Evolutionary conservation across 2,329 filamentous ascomycete genomes (phyloP).

Genomic region (Sporothrix inflata): DNA sequence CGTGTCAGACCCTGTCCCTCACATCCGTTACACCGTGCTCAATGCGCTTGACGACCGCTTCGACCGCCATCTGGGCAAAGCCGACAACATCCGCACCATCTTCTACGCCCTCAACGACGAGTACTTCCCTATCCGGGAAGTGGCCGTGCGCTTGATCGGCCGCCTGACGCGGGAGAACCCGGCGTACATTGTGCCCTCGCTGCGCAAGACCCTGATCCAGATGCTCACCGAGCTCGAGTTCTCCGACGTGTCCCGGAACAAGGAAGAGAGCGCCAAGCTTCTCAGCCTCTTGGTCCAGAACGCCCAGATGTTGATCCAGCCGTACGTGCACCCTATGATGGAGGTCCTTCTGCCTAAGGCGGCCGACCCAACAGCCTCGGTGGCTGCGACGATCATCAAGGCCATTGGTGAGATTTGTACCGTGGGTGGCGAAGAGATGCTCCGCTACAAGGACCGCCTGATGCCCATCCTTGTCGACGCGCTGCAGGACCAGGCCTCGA

Average conservation of each 20-base stretch:
- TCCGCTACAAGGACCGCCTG: constrained; percentile 83
- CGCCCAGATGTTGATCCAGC: constrained; percentile 88
- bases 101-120: constrained; percentile 97
- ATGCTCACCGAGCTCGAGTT: constrained; percentile 96
- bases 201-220: constrained; percentile 94
- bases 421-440: constrained; percentile 92
- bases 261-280: constrained; percentile 93
- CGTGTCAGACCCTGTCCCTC: constrained; percentile 86
- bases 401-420: constrained; percentile 93
- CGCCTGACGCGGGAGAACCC: constrained; percentile 89
- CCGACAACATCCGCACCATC: constrained; percentile 92
- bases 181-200: constrained; percentile 93
- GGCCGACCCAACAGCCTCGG: constrained; percentile 79
- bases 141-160: constrained; percentile 94
- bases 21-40: constrained; percentile 86
- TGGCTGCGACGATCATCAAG: constrained; percentile 92
- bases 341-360: constrained; percentile 92
- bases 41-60: constrained; percentile 90
- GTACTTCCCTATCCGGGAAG: constrained; percentile 87
- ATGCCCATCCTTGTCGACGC: constrained; percentile 96
- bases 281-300: constrained; percentile 92
- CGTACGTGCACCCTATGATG: constrained; percentile 96
- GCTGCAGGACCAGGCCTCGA: constrained; percentile 89
- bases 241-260: constrained; percentile 89
- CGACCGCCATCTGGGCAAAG: constrained; percentile 93